Percentiles rank a stretch among this genome's conserved stretches.
phyloP scores from a whole-genome alignment of 371 early-diverging fungal genomes.

The Fennellomyces sp. region DNA sequence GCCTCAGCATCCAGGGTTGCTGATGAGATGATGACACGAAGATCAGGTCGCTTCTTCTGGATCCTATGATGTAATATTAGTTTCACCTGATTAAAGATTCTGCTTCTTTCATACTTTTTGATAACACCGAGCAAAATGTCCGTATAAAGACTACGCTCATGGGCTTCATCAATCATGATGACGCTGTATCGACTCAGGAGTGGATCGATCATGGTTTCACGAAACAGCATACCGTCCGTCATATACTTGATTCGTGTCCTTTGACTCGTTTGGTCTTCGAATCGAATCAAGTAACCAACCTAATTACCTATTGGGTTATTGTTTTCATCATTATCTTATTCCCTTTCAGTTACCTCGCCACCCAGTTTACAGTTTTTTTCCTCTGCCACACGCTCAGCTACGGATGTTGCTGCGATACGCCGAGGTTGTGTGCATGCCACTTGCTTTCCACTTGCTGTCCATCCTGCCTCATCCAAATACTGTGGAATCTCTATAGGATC shows the following conservation, averaged over 20 bases:
- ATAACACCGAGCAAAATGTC: conserved; percentile 86
- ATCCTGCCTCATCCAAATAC: conserved; percentile 74
- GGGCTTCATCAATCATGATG: conserved; percentile 94
- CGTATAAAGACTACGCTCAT: conserved; percentile 88
- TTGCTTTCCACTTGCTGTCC: conserved; percentile 60
- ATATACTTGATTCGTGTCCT: conserved; percentile 84
- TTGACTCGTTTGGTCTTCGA: conserved; percentile 68
- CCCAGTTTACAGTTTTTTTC: conserved; percentile 88
- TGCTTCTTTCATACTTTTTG: conserved; percentile 49
- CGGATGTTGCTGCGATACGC: conserved; percentile 95
- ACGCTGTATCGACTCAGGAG: conserved; percentile 79
- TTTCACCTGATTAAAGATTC: not conserved
- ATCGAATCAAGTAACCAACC: conserved; percentile 73
- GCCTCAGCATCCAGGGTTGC: conserved; percentile 77
- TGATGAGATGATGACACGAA: conserved; percentile 77
- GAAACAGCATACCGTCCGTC: conserved; percentile 91
- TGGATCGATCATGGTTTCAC: conserved; percentile 77
- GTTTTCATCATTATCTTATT: not conserved
- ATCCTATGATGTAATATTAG: conserved; percentile 40
- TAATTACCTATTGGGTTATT: too few relatives aligned
- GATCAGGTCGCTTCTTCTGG: conserved; percentile 62
- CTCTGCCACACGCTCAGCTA: conserved; percentile 95
- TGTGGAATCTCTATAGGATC: conserved; percentile 73
- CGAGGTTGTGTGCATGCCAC: conserved; percentile 93
- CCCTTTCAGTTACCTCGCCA: conserved; percentile 73